Conservation (phyloP, 1,284 basidiomycete genomes). For the Rhodotorula sp. region DNA sequence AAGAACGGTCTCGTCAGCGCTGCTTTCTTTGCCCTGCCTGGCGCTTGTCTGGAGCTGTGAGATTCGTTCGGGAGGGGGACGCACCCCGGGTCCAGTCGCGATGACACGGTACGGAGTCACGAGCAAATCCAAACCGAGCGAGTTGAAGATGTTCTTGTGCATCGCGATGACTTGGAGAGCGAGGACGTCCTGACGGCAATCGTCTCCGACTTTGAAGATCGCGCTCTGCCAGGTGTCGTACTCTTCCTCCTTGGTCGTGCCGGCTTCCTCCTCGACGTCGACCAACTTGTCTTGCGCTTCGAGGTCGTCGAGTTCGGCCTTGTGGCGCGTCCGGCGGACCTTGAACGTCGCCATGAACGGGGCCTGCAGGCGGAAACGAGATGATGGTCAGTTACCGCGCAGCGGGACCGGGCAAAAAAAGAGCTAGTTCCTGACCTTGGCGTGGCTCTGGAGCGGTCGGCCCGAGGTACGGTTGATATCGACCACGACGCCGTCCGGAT, state of each 20-base stretch:
- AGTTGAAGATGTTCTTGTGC: slow-evolving; percentile 97
- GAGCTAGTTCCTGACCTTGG: slow-evolving; percentile 64
- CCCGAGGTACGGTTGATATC: slow-evolving; percentile 97
- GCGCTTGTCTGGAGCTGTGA: background rate
- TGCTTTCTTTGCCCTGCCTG: no score
- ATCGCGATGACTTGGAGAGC: slow-evolving; percentile 97
- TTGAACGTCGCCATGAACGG: slow-evolving; percentile 99
- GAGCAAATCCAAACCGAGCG: slow-evolving; percentile 84
- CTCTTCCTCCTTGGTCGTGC: slow-evolving; percentile 56
- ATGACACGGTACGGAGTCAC: slow-evolving; percentile 96
- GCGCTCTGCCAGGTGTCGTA: slow-evolving; percentile 97
- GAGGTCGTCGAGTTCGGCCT: slow-evolving; percentile 53
- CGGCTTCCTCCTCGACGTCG: slow-evolving; percentile 29
- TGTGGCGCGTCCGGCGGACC: slow-evolving; percentile 59
- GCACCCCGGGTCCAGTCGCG: slow-evolving; percentile 90
- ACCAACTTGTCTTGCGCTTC: slow-evolving; percentile 56
- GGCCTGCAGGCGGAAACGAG: slow-evolving; percentile 59
- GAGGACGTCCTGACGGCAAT: slow-evolving; percentile 96
- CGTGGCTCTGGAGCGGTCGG: slow-evolving; percentile 92
- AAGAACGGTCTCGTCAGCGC: no score
- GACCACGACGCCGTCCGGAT: slow-evolving; percentile 93
- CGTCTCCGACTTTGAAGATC: slow-evolving; percentile 99
- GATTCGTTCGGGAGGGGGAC: slow-evolving; percentile 46
- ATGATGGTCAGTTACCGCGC: slow-evolving; percentile 1
- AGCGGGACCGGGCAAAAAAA: background rate